Percentiles rank a stretch among this genome's conserved stretches.
These are phyloP conservation scores for Zizania latifolia DNA, from an alignment of 176 grass and related monocot species.

Conservation along the genomic window DNA sequence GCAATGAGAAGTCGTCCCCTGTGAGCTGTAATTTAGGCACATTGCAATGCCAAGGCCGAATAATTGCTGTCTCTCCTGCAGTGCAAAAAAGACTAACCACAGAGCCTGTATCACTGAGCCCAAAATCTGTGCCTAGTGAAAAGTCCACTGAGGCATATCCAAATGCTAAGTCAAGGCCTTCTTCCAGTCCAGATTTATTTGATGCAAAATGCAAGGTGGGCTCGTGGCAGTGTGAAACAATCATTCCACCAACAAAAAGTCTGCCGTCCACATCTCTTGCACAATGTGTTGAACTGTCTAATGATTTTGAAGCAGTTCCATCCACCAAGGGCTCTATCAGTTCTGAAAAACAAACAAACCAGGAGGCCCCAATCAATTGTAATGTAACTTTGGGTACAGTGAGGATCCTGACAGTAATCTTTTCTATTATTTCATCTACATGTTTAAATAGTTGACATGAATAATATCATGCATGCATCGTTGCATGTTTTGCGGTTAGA, in stretches of 20 bases:
- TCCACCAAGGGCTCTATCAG: neutral
- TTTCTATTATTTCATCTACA: neutral
- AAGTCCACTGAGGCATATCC: neutral
- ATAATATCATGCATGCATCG: no score
- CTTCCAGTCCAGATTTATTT: neutral
- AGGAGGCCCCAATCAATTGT: neutral
- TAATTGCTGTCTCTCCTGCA: neutral
- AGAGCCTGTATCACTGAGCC: constrained; percentile 9
- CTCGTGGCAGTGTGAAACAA: constrained; percentile 7
- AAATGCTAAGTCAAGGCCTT: neutral
- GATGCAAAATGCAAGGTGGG: neutral
- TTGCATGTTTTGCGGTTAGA: no score
- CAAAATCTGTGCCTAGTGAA: constrained; percentile 24
- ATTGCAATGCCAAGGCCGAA: neutral
- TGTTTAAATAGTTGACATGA: constrained; percentile 7
- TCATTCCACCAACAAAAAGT: neutral
- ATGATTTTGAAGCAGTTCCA: constrained; percentile 7
- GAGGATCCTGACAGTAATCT: neutral
- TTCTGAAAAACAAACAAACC: constrained; percentile 4
- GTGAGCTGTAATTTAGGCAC: neutral
- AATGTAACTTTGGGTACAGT: constrained; percentile 35
- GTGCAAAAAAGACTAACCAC: neutral
- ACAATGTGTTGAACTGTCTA: constrained; percentile 4
- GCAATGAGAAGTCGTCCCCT: neutral
- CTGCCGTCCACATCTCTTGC: neutral